Percentiles rank a stretch among this genome's conserved stretches.
phyloP scores from a whole-genome alignment of 306 rosid genomes.

The Crotalaria pallida region DNA sequence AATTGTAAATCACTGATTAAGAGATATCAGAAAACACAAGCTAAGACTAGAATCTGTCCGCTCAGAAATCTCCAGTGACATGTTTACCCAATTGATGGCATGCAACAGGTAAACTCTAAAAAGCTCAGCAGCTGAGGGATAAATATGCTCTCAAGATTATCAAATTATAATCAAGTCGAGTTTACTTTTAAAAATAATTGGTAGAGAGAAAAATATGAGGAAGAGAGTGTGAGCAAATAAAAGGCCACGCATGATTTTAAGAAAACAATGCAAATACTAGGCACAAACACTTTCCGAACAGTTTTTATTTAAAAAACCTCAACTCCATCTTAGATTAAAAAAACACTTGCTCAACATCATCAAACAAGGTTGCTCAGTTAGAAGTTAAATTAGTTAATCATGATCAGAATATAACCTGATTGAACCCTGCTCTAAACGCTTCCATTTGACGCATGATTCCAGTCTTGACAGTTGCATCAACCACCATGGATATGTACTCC shows the following conservation, averaged over 20 bases:
- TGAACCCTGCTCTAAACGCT: constrained; percentile 91
- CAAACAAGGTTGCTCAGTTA: neutral
- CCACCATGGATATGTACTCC: constrained; percentile 76
- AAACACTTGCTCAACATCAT: neutral
- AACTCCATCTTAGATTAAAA: neutral
- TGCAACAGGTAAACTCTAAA: neutral
- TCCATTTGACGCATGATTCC: constrained; percentile 85
- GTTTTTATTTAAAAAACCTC: neutral
- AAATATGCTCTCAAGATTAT: neutral
- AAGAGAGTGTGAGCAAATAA: neutral
- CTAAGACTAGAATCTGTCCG: neutral
- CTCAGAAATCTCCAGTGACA: neutral
- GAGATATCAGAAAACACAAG: neutral
- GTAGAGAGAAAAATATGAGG: neutral
- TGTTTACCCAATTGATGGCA: neutral
- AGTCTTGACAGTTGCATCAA: constrained; percentile 83
- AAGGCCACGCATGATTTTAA: neutral
- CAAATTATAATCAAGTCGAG: neutral
- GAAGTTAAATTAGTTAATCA: neutral
- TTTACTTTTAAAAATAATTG: neutral
- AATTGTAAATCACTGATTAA: neutral
- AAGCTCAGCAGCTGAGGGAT: neutral
- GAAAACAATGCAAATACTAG: neutral
- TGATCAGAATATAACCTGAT: constrained; percentile 60
- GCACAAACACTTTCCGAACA: neutral